These are phyloP conservation scores for Ocimum tenuiflorum DNA, from an alignment of 257 asterid species.

Conservation along the genomic window DNA sequence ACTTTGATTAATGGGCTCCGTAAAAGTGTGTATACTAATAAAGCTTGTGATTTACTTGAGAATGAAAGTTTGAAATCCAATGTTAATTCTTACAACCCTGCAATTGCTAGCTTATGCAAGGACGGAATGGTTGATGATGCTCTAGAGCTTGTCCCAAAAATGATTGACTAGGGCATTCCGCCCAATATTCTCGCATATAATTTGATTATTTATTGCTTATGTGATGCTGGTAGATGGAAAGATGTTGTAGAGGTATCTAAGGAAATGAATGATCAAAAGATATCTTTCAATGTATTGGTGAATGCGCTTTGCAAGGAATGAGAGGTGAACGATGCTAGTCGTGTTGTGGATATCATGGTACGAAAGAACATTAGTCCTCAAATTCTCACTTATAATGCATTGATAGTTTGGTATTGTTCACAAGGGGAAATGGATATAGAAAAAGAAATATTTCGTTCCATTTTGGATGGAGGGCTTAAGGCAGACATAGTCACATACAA, in stretches of 20 bases:
- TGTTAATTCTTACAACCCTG: background rate
- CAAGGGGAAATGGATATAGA: background rate
- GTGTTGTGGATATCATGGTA: background rate
- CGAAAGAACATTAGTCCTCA: background rate
- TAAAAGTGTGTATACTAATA: background rate
- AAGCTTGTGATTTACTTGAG: slow-evolving; percentile 11
- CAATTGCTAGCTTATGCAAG: slow-evolving; percentile 16
- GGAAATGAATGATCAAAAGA: background rate
- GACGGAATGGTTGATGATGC: slow-evolving; percentile 17
- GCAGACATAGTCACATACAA: background rate
- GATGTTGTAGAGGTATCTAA: background rate
- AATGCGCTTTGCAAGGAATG: background rate
- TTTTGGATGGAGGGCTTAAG: background rate
- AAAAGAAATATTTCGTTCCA: background rate
- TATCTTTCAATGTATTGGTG: background rate
- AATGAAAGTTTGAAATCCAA: background rate
- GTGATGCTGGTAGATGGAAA: background rate
- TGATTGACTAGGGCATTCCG: slow-evolving; percentile 7
- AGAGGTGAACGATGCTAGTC: background rate
- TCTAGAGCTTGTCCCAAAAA: background rate
- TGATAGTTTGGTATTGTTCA: background rate
- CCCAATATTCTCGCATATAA: background rate
- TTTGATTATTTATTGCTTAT: background rate
- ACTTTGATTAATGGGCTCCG: slow-evolving; percentile 18
- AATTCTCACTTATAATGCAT: background rate